Evolutionary conservation across 257 asterid species (phyloP), one percentile per base, ranked within the genome.

Genomic region (Nicotiana tomentosiformis): DNA sequence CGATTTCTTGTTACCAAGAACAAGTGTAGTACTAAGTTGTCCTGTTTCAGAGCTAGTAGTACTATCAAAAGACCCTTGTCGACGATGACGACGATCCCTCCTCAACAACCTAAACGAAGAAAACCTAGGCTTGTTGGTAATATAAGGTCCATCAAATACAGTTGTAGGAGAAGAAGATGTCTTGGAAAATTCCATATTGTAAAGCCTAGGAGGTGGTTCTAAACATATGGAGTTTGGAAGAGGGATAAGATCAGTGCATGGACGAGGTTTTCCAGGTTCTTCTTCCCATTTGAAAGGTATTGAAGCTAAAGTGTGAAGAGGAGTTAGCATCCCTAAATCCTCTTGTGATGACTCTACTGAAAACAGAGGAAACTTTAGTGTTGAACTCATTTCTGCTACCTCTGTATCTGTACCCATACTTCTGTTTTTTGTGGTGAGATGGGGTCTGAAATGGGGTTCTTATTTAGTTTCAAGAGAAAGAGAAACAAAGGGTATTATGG

Each of bases 271-370:
- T 0, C 95, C 95, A 12, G 95, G 95, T 23, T 86, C 82, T 51
- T 91, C 91, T 78, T 91, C 95, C 96, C 96, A 92, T 37, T 84
- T 85, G 87, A 92, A 92, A 4, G 96, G 96, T 20, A 92, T 81
- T 12, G 96, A 85, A 3, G 87, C 84, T 33, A 11, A 55, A 37
- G 80, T 68, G 7, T 82, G 80, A 43, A 69, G 82, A 26, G 82
- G 82, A 12, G 82, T 61, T 46, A 61, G 32, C 70, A 37, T 79
- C 16, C 82, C 82, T 26, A 56, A 46, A 61, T 79, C 72, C 12
- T 61, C 82, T 14, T 8, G 60, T 65, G 74, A 20, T 65, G 74
- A 20, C 51, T 61, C 26, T 58, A 14, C 69, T 61, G 61, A 35
- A 35, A 79, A 79, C 7, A 79, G 3, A 2, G 76, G 82, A 65